Evolutionary conservation across 768 basidiomycete genomes (phyloP).

Genomic region (Amyloporia xantha): DNA sequence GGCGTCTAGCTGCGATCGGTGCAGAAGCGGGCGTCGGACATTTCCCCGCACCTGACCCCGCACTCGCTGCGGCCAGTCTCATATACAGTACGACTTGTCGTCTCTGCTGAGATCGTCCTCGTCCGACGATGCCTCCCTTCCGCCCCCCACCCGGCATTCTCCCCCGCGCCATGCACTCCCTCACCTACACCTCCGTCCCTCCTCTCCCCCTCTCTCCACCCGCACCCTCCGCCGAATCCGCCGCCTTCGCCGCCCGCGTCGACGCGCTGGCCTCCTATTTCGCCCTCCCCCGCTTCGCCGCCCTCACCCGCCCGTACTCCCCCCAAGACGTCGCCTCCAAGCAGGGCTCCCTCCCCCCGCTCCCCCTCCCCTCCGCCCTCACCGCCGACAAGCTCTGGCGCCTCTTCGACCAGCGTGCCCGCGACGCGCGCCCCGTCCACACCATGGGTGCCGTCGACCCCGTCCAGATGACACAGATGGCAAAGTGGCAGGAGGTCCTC

Average conservation of each 20-base stretch:
- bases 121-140: too few species aligned
- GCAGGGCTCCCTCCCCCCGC: conserved; percentile 79
- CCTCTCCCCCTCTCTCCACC: conserved; percentile 54
- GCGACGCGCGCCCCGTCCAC: conserved; percentile 64
- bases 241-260: conserved; percentile 53
- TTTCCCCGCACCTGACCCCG: too few species aligned
- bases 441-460: conserved; percentile 95
- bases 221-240: conserved; percentile 47
- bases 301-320: conserved; percentile 58
- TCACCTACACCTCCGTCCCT: conserved; percentile 17
- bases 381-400: conserved; percentile 82
- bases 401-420: conserved; percentile 55
- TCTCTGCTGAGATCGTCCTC: too few species aligned
- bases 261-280: conserved; percentile 22
- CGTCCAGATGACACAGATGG: conserved; percentile 94
- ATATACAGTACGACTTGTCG: too few species aligned
- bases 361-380: conserved; percentile 69
- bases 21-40: too few species aligned
- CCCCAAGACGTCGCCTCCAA: conserved; percentile 78
- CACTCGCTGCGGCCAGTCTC: too few species aligned
- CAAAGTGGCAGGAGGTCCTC: conserved; percentile 73
- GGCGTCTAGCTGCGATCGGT: too few species aligned
- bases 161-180: conserved; percentile 7
- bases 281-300: conserved; percentile 23
- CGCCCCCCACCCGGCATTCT: too few species aligned